These are phyloP conservation scores for Ajuga chamaepitys DNA, from an alignment of 257 asterid genomes.

Conservation along the genomic window DNA sequence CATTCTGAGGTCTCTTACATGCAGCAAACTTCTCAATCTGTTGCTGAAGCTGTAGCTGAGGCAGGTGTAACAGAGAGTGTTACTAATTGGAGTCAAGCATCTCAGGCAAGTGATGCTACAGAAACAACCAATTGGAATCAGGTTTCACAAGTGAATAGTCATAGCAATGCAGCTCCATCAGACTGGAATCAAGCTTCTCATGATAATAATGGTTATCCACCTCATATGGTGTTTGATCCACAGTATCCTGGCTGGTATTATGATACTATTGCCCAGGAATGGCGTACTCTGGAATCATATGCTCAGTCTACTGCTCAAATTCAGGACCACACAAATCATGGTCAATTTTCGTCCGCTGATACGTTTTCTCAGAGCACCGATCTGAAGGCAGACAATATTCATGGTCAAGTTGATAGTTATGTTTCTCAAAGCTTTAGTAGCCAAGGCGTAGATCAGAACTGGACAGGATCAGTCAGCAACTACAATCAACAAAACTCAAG, in stretches of 20 bases:
- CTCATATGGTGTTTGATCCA: slow-evolving; percentile 88
- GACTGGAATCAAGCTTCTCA: slow-evolving; percentile 52
- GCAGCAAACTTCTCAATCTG: slow-evolving; percentile 60
- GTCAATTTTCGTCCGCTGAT: slow-evolving; percentile 26
- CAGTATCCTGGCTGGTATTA: slow-evolving; percentile 93
- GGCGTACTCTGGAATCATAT: slow-evolving; percentile 67
- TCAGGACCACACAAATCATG: slow-evolving; percentile 42
- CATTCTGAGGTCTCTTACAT: slow-evolving; percentile 56
- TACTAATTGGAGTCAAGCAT: slow-evolving; percentile 41
- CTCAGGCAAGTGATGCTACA: slow-evolving; percentile 28
- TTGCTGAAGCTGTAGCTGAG: slow-evolving; percentile 45
- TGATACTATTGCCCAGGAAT: slow-evolving; percentile 60
- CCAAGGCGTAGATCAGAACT: slow-evolving; percentile 39
- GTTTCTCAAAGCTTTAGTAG: slow-evolving; percentile 27
- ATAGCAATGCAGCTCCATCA: slow-evolving; percentile 23
- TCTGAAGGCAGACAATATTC: slow-evolving; percentile 18
- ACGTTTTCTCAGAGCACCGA: slow-evolving; percentile 29
- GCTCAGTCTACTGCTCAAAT: slow-evolving; percentile 37
- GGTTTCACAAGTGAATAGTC: slow-evolving; percentile 33
- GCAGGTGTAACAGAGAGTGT: slow-evolving; percentile 38
- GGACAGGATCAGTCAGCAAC: slow-evolving; percentile 35
- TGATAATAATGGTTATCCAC: slow-evolving; percentile 58
- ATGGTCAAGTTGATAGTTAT: slow-evolving; percentile 28
- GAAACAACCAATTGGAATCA: slow-evolving; percentile 50
- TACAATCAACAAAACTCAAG: slow-evolving; percentile 35